These are phyloP conservation scores for Toxicodendron radicans DNA, from an alignment of 345 rosid species.

Conservation along the genomic window DNA sequence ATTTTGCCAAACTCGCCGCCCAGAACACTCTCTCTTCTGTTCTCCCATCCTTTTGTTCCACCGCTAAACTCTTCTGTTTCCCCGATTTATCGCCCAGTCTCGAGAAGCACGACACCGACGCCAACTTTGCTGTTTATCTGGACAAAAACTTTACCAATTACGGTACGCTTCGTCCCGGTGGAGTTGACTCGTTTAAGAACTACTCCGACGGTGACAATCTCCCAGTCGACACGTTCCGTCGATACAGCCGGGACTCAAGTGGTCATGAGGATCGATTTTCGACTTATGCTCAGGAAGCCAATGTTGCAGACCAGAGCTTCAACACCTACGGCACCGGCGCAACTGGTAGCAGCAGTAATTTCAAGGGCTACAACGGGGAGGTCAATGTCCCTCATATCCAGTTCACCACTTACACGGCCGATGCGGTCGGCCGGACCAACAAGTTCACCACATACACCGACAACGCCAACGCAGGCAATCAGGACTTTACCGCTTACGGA, in stretches of 20 bases:
- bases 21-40: constrained; percentile 54
- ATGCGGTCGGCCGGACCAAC: constrained; percentile 47
- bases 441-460: constrained; percentile 50
- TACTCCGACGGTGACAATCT: constrained; percentile 44
- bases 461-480: constrained; percentile 61
- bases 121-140: constrained; percentile 53
- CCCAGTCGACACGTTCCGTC: constrained; percentile 50
- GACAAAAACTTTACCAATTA: constrained; percentile 79
- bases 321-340: constrained; percentile 64
- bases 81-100: constrained; percentile 47
- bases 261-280: constrained; percentile 47
- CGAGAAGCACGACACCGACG: constrained; percentile 46
- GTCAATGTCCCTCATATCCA: constrained; percentile 63
- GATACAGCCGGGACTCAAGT: constrained; percentile 49
- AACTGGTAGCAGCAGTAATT: constrained; percentile 64
- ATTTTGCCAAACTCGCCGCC: constrained; percentile 69
- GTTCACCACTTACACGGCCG: constrained; percentile 62
- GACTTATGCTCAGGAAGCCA: constrained; percentile 38
- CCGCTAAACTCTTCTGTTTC: constrained; percentile 86
- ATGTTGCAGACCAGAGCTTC: constrained; percentile 73
- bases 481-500: constrained; percentile 61
- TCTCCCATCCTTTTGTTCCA: constrained; percentile 71
- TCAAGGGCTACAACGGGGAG: constrained; percentile 49
- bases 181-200: constrained; percentile 52
- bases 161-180: constrained; percentile 49